Percentiles rank a stretch among this genome's conserved stretches.
These are phyloP conservation scores for Boeremia exigua DNA, from an alignment of 2,329 filamentous ascomycete genomes.

Conservation along the genomic window DNA sequence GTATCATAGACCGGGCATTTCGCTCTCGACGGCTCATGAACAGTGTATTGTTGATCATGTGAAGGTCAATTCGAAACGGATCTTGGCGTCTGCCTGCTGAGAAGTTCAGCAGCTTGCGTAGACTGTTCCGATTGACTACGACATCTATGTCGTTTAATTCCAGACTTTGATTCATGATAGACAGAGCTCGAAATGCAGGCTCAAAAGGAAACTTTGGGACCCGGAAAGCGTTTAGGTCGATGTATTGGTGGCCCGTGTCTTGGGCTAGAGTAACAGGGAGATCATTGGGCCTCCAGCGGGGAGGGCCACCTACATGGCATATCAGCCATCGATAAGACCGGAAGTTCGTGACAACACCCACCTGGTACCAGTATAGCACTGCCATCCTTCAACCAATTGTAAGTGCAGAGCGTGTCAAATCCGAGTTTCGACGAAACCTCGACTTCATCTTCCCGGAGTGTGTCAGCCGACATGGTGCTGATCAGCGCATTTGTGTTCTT, in stretches of 20 bases:
- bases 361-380: constrained; percentile 24
- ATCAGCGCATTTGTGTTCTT: background rate
- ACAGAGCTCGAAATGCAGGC: constrained; percentile 26
- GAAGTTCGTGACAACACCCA: background rate
- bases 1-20: constrained; percentile 20
- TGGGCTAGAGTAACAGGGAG: constrained; percentile 19
- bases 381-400: constrained; percentile 28
- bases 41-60: constrained; percentile 42
- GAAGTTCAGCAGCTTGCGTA: constrained; percentile 27
- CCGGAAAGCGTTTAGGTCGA: constrained; percentile 39
- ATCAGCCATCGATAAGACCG: background rate
- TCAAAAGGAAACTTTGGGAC: constrained; percentile 37
- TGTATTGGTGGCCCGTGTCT: constrained; percentile 20
- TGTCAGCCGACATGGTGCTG: constrained; percentile 12
- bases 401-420: constrained; percentile 27
- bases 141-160: constrained; percentile 24
- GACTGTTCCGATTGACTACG: constrained; percentile 25
- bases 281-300: constrained; percentile 21
- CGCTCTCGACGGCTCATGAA: constrained; percentile 41
- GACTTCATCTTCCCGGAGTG: constrained; percentile 7
- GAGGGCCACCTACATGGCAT: constrained; percentile 20
- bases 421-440: constrained; percentile 19
- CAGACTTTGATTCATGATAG: constrained; percentile 20
- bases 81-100: constrained; percentile 26
- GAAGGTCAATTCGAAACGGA: constrained; percentile 41